Percentiles rank a stretch among this genome's conserved stretches.
Evolutionary conservation across 2,329 filamentous ascomycete genomes (phyloP).

Genomic region (Paramyrothecium sp.): DNA sequence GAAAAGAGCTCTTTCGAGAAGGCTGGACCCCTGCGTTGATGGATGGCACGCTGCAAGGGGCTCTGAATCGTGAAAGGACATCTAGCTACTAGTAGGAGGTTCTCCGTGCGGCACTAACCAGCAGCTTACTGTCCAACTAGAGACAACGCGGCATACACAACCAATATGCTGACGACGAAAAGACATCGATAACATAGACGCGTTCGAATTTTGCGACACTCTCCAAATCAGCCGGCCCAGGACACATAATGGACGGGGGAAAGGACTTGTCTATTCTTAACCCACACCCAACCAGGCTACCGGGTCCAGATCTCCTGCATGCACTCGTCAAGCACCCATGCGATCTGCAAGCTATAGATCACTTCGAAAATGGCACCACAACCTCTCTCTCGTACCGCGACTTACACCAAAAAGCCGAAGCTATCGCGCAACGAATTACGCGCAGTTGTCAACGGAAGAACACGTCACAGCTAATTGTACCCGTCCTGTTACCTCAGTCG

Average conservation of each 20-base stretch:
- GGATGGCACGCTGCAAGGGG: background rate
- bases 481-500: conserved; percentile 75
- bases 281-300: conserved; percentile 34
- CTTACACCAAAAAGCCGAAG: conserved; percentile 57
- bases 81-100: background rate
- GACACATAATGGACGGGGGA: background rate
- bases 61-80: background rate
- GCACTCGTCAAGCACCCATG: conserved; percentile 54
- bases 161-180: too few species aligned
- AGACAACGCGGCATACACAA: too few species aligned
- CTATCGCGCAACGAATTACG: conserved; percentile 51
- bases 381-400: conserved; percentile 58
- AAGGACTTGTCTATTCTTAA: conserved; percentile 44
- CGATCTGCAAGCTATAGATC: conserved; percentile 27
- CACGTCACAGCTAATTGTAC: conserved; percentile 49
- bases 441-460: conserved; percentile 2
- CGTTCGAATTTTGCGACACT: too few species aligned
- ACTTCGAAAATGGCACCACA: conserved; percentile 19
- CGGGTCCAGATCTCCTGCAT: conserved; percentile 47
- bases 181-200: too few species aligned
- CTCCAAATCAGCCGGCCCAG: too few species aligned
- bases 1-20: background rate
- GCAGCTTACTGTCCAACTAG: too few species aligned
- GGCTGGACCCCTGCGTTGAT: background rate
- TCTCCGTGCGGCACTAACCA: too few species aligned